Evolutionary conservation across 2,329 filamentous ascomycete genomes (phyloP).

Genomic region (Aspergillus sp.): DNA sequence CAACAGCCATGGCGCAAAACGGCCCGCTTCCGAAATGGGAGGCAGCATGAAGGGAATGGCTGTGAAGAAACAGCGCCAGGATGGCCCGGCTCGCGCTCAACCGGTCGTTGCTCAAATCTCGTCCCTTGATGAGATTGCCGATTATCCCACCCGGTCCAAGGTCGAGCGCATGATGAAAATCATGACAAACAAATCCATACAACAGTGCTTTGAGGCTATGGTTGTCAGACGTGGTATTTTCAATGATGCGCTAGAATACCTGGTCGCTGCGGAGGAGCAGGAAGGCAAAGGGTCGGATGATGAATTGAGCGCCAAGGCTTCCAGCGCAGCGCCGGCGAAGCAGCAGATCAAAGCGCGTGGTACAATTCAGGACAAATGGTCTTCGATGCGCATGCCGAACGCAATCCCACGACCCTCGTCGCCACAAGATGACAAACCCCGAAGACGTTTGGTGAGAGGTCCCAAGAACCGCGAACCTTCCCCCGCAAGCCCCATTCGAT

Average conservation of each 20-base stretch:
- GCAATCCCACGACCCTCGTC: constrained; percentile 12
- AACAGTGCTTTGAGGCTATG: constrained; percentile 46
- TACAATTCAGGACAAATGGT: constrained; percentile 55
- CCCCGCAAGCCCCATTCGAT: constrained; percentile 14
- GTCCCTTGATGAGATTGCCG: constrained; percentile 45
- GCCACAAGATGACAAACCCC: constrained; percentile 21
- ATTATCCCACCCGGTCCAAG: constrained; percentile 44
- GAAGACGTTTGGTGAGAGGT: constrained; percentile 35
- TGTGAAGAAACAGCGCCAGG: constrained; percentile 36
- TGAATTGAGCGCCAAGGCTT: constrained; percentile 25
- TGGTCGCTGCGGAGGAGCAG: constrained; percentile 37
- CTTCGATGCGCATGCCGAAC: constrained; percentile 38
- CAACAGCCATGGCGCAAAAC: constrained; percentile 28
- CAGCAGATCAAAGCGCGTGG: constrained; percentile 50
- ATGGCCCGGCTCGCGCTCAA: constrained; percentile 40
- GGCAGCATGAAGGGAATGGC: constrained; percentile 30
- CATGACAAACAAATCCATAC: constrained; percentile 41
- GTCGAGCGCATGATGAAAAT: constrained; percentile 48
- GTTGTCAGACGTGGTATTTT: constrained; percentile 45
- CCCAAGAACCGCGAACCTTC: constrained; percentile 24
- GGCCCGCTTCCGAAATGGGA: constrained; percentile 40
- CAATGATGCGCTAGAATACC: constrained; percentile 47
- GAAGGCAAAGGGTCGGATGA: constrained; percentile 31
- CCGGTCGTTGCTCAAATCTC: constrained; percentile 38
- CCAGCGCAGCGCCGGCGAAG: constrained; percentile 33